A percentile compares a stretch with the other conserved stretches of the same genome.
Evolutionary conservation across 768 basidiomycete genomes (phyloP).

Genomic region (Suillus alpinus): DNA sequence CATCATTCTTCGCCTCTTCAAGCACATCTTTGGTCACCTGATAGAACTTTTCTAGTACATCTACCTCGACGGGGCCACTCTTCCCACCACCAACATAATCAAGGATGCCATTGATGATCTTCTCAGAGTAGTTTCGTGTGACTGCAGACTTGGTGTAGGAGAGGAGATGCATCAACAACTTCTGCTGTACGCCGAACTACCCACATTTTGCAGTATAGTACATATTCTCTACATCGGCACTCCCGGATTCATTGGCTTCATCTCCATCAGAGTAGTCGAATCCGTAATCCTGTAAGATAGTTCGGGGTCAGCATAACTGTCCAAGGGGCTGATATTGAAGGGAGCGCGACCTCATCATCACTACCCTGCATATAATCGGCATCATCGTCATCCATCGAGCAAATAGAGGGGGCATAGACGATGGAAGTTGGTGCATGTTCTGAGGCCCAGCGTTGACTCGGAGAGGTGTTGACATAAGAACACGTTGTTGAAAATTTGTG

Average conservation of each 20-base stretch:
- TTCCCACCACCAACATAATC: conserved; percentile 95
- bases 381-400: conserved; percentile 92
- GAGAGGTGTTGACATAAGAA: no score
- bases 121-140: conserved; percentile 95
- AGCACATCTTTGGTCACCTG: conserved; percentile 87
- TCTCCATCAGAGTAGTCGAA: conserved; percentile 96
- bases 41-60: conserved; percentile 92
- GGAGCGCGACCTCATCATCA: conserved; percentile 69
- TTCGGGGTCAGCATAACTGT: neutral
- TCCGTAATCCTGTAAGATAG: conserved; percentile 70
- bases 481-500: no score
- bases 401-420: no score
- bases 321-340: conserved; percentile 4
- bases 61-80: conserved; percentile 75
- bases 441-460: no score
- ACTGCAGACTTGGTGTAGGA: conserved; percentile 95
- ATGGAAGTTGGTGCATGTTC: no score
- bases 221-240: conserved; percentile 93
- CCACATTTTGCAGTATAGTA: conserved; percentile 97
- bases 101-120: conserved; percentile 96
- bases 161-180: conserved; percentile 44
- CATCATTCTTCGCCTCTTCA: conserved; percentile 95
- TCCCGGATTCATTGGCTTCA: conserved; percentile 74
- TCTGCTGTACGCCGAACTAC: conserved; percentile 21
- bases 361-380: conserved; percentile 92